Conservation (phyloP, 306 rosid species). For the Ammopiptanthus mongolicus region DNA sequence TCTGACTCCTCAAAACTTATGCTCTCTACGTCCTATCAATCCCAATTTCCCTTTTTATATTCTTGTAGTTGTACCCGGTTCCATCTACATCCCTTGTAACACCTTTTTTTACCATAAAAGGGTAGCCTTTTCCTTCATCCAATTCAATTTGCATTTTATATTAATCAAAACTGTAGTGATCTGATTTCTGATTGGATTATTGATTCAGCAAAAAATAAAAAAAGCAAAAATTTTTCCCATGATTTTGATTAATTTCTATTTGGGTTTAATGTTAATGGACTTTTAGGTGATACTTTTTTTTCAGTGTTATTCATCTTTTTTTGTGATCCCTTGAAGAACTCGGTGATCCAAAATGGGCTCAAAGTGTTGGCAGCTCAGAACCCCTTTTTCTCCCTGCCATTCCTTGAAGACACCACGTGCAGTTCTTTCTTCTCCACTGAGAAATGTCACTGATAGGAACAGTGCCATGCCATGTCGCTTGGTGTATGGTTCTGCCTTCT, state of each 20-base stretch:
- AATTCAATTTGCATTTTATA: not conserved
- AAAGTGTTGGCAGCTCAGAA: constrained; percentile 26
- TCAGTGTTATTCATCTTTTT: not conserved
- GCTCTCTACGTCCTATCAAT: not conserved
- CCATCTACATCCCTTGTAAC: not conserved
- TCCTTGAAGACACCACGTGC: constrained; percentile 14
- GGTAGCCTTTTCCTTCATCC: not conserved
- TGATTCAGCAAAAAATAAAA: not conserved
- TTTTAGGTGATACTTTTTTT: not conserved
- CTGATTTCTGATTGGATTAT: constrained; percentile 18
- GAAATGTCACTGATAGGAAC: constrained; percentile 16
- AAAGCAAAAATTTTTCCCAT: not conserved
- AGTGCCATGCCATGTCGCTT: constrained; percentile 14
- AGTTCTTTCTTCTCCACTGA: constrained; percentile 19
- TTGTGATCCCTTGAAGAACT: constrained; percentile 10
- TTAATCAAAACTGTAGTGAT: not conserved
- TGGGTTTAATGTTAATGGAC: not conserved
- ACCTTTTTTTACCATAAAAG: not conserved
- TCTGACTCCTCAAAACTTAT: not conserved
- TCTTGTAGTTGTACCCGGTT: not conserved
- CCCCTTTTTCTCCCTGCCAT: constrained; percentile 21
- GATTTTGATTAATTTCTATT: not conserved
- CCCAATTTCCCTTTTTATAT: not conserved
- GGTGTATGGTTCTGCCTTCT: not conserved
- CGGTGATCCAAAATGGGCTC: constrained; percentile 36